A percentile compares a stretch with the other conserved stretches of the same genome.
Evolutionary conservation across 306 rosid species (phyloP).

Genomic region (Abrus pulchellus): DNA sequence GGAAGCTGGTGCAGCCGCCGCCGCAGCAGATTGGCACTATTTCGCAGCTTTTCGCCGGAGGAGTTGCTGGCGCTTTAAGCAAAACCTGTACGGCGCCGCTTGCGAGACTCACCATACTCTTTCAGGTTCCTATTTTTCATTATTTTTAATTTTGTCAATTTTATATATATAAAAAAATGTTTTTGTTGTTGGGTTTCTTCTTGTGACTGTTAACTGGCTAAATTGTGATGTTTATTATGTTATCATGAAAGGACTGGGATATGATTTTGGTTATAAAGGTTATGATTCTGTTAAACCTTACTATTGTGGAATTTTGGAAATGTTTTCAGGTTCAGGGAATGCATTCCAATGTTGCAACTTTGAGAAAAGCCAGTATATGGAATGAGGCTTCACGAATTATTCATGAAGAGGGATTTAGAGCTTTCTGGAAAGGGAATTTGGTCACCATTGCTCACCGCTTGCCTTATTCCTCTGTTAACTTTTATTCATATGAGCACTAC

Average conservation of each 20-base stretch:
- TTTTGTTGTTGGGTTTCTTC: constrained; percentile 1
- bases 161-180: not conserved
- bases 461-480: constrained; percentile 93
- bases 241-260: not conserved
- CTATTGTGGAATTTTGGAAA: not conserved
- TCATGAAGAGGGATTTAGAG: constrained; percentile 90
- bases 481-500: constrained; percentile 92
- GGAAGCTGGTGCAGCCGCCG: constrained; percentile 70
- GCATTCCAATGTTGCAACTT: constrained; percentile 87
- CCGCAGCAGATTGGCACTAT: constrained; percentile 78
- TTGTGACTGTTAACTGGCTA: not conserved
- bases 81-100: constrained; percentile 99
- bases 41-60: constrained; percentile 94
- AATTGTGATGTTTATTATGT: constrained; percentile 5
- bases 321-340: constrained; percentile 86
- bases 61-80: constrained; percentile 92
- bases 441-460: constrained; percentile 97
- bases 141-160: not conserved
- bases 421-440: constrained; percentile 98
- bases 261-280: constrained; percentile 7
- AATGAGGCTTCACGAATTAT: constrained; percentile 90
- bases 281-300: constrained; percentile 1
- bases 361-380: constrained; percentile 88
- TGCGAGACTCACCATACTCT: constrained; percentile 94
- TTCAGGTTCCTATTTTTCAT: constrained; percentile 67